Base-by-base conservation (phyloP, 306 rosid species). In the Canavalia gladiata region DNA sequence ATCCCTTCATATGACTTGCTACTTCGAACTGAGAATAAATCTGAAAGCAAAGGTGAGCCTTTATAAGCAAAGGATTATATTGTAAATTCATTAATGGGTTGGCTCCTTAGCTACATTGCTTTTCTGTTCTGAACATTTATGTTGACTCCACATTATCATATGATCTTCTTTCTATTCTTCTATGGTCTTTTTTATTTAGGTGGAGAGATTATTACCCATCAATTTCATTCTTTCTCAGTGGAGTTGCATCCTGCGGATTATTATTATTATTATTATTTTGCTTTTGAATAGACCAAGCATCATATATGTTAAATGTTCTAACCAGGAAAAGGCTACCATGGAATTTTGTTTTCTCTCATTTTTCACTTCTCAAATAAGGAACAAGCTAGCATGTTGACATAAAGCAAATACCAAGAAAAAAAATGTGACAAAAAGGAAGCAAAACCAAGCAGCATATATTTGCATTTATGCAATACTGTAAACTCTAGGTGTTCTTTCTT, bases 201-300 rank as follows among this genome's bases (percentile, higher is more conserved):
- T 64, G 30, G 47, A 64, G 11, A 13, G 31, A 64, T 64, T 64
- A 13, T 64, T 35, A 12, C 68, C 68, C 1, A 34, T 33, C 8
- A 60, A 30, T 33, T 60, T 11, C 0, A 3, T 31, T 33, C 3
- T 43, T 74, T 57, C 69, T 57, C 28, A 2, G 10, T 29, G 42
- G 68, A 75, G 31, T 58, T 75, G 8, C 50, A 55, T 43, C 8
- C 5, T 75, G 33, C 68, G 30, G 58, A 69, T 74, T 58, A 30
- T 12, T 43, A 9, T 58, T 41, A 9, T 12, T 43, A 9, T 58
- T 41, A 9, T 56, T 56, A 11, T 41, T 41, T 72, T n/a, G 34
- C 29, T 56, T 56, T 73, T 25, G 52, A 42, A 39, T 39, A 37
- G 67, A 45, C 13, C 45, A 58, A 75, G 57, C 68, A 58, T 75